Evolutionary conservation across 495 filamentous ascomycete genomes (phyloP).

Genomic region (Penicillium parvum): DNA sequence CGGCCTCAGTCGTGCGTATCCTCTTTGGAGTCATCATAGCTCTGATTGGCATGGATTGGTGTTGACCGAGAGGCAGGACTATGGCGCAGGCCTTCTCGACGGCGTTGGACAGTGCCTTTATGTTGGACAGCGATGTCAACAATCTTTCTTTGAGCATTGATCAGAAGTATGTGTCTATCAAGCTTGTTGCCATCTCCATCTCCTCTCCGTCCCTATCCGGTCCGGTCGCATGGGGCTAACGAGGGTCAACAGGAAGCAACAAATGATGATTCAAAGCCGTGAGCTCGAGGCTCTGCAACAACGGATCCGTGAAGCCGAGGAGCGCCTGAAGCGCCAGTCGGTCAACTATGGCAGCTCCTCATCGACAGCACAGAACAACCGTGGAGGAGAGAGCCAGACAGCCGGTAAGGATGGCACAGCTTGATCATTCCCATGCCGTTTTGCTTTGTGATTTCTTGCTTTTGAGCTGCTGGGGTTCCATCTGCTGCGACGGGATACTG

Average conservation of each 20-base stretch:
- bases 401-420: slow-evolving; percentile 23
- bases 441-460: not conserved
- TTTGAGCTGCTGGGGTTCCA: not conserved
- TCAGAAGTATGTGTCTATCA: slow-evolving; percentile 76
- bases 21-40: slow-evolving; percentile 2
- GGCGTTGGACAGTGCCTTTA: slow-evolving; percentile 84
- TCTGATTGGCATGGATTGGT: slow-evolving; percentile 2
- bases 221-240: not conserved
- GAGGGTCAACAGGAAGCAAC: slow-evolving; percentile 44
- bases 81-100: slow-evolving; percentile 83
- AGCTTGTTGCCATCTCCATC: no score
- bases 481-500: slow-evolving; percentile 1
- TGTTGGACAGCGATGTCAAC: slow-evolving; percentile 73
- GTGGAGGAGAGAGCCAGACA: slow-evolving; percentile 13
- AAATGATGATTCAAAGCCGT: slow-evolving; percentile 70
- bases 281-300: slow-evolving; percentile 85
- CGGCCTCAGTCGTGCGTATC: slow-evolving; percentile 76
- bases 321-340: slow-evolving; percentile 58
- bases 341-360: slow-evolving; percentile 5
- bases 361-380: slow-evolving; percentile 1
- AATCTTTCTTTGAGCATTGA: slow-evolving; percentile 73
- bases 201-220: no score
- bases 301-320: slow-evolving; percentile 78
- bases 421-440: slow-evolving; percentile 12
- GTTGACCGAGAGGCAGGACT: slow-evolving; percentile 54